These are phyloP conservation scores for Starmerella vaccinii DNA, from an alignment of 805 yeast species.

Conservation along the genomic window DNA sequence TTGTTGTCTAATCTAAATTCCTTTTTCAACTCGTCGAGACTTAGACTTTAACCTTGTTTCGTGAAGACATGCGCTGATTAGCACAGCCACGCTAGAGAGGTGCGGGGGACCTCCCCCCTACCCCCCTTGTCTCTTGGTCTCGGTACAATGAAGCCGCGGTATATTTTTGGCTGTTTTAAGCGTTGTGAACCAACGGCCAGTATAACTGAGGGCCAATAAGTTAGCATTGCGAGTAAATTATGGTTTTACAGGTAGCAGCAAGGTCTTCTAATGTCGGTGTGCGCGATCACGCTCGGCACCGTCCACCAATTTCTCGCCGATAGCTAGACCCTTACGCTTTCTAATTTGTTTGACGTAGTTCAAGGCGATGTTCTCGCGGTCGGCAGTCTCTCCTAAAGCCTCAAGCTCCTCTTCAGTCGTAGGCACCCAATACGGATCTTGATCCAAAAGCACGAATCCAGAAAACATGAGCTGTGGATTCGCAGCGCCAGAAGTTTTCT, in stretches of 20 bases:
- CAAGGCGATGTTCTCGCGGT: constrained; percentile 82
- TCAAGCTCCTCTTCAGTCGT: constrained; percentile 94
- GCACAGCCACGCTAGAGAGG: background rate
- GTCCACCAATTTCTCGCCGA: constrained; percentile 80
- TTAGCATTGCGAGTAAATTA: no score
- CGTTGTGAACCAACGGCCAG: no score
- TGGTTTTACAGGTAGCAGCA: background rate
- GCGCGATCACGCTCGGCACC: constrained; percentile 76
- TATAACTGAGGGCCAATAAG: no score
- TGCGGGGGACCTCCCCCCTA: no score
- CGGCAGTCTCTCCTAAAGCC: constrained; percentile 85
- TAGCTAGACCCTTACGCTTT: constrained; percentile 75
- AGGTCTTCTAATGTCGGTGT: constrained; percentile 11
- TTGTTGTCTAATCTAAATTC: background rate
- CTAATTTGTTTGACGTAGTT: constrained; percentile 74
- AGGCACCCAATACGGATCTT: constrained; percentile 99
- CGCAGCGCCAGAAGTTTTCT: constrained; percentile 92
- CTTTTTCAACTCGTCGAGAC: background rate
- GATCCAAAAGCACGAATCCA: constrained; percentile 76
- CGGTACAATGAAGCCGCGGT: no score
- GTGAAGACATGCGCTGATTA: background rate
- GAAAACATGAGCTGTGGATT: constrained; percentile 87
- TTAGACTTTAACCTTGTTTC: background rate
- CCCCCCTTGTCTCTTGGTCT: no score
- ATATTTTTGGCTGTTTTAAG: no score